Base-by-base conservation (phyloP, 2,329 filamentous ascomycete species). In the Alternaria triticimaculans region DNA sequence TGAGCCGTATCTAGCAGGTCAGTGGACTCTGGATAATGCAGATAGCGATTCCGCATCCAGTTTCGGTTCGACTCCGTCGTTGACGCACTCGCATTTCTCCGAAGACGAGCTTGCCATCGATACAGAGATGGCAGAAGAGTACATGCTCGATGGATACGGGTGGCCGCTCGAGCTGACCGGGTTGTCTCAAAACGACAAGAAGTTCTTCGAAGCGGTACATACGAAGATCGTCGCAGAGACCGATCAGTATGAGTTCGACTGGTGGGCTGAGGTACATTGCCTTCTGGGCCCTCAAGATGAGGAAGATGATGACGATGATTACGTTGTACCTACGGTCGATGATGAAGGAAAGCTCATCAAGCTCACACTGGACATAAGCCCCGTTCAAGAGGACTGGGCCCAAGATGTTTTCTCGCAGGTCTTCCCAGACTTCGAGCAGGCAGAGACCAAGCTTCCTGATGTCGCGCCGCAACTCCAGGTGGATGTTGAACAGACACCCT, bases 371-470 rank as follows among this genome's bases (percentile, higher is more conserved):
- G 33, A 9, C 33, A 37, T 37, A 8, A 4, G 5, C 4, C 33
- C 33, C 2, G 15, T 9, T 3, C 7, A 37, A 37, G 33, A 5
- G 4, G 33, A 10, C 3, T 37, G 33, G 33, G 33, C 33, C 8
- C 7, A 5, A n/a, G 15, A 0, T 1, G 1, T 37, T n/a, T 1
- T 37, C 7, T 1, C 0, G 15, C 7, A 37, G 15, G 33, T 37
- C 33, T 37, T 37, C 8, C 33, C 15, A n/a, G 15, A 37, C 33
- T 37, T 37, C 15, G 15, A 37, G 33, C 15, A 37, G 15, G 8
- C 33, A 5, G 33, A 37, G 7, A 15, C 33, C 8, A 37, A 37
- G 33, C 33, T n/a, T 37, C 8, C 33, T n/a, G 8, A 37, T 37
- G 33, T n/a, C 15, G 33, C 33, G 8, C 33, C 33, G 15, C 33